A percentile compares a stretch with the other conserved stretches of the same genome.
Evolutionary conservation across 2,329 filamentous ascomycete species (phyloP).

Genomic region (Aureobasidium uvarum): DNA sequence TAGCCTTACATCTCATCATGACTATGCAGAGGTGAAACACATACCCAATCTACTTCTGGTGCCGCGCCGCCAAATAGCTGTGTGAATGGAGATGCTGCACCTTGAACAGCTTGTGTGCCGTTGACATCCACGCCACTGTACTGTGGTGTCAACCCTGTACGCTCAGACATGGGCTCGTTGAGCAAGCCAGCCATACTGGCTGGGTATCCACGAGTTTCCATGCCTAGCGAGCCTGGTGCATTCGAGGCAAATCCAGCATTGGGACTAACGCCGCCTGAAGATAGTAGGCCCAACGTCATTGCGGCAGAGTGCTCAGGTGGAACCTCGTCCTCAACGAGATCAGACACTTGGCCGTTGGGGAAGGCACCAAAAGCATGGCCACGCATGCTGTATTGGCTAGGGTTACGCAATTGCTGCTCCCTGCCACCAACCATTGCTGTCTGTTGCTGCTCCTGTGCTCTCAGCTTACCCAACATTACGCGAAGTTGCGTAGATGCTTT

Average conservation of each 20-base stretch:
- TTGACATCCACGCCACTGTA: slow-evolving; percentile 37
- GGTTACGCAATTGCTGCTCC: slow-evolving; percentile 17
- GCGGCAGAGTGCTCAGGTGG: slow-evolving; percentile 63
- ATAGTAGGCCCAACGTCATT: slow-evolving; percentile 68
- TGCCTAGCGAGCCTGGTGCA: slow-evolving; percentile 24
- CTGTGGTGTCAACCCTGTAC: slow-evolving; percentile 39
- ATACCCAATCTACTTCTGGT: slow-evolving; percentile 53
- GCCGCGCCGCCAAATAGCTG: slow-evolving; percentile 40
- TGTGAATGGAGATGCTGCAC: slow-evolving; percentile 37
- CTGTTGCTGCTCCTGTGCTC: slow-evolving; percentile 44
- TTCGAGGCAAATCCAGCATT: slow-evolving; percentile 35
- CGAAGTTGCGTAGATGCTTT: slow-evolving; percentile 80
- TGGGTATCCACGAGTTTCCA: slow-evolving; percentile 33
- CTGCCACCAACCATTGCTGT: slow-evolving; percentile 29
- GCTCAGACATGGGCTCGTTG: slow-evolving; percentile 36
- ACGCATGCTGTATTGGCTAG: slow-evolving; percentile 13
- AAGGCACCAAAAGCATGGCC: slow-evolving; percentile 35
- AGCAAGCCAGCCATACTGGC: slow-evolving; percentile 39
- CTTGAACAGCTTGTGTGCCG: slow-evolving; percentile 35
- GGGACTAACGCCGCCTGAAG: slow-evolving; percentile 59
- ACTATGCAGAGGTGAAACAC: slow-evolving; percentile 33
- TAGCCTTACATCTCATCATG: neutral
- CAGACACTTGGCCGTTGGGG: slow-evolving; percentile 34
- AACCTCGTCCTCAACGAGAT: slow-evolving; percentile 54
- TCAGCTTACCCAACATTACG: slow-evolving; percentile 80